These are phyloP conservation scores for Erodium texanum DNA, from an alignment of 441 rosid genomes.

Conservation along the genomic window DNA sequence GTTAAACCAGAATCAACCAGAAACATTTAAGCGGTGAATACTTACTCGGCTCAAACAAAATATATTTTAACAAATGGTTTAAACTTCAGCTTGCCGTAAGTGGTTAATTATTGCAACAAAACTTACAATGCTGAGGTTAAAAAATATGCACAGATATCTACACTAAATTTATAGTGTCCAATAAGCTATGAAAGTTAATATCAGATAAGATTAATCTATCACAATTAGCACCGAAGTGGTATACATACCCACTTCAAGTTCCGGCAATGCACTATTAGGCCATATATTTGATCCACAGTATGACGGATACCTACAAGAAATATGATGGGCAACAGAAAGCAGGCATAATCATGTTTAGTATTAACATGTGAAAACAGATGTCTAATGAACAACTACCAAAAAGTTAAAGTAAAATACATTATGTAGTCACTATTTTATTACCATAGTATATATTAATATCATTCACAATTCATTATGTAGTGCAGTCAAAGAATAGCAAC, in stretches of 20 bases:
- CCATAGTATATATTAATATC: too few species aligned
- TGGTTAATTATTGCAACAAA: not conserved
- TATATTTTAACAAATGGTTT: not conserved
- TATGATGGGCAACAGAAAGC: conserved; percentile 11
- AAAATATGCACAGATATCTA: not conserved
- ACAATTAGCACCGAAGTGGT: not conserved
- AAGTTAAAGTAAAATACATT: too few species aligned
- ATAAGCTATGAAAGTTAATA: not conserved
- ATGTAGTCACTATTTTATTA: too few species aligned
- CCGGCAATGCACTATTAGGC: conserved; percentile 65
- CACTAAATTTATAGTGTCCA: not conserved
- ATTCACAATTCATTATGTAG: too few species aligned
- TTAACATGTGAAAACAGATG: not conserved
- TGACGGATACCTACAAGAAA: conserved; percentile 66
- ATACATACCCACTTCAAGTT: conserved; percentile 68
- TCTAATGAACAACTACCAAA: too few species aligned
- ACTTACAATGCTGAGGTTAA: not conserved
- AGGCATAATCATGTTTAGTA: conserved; percentile 2
- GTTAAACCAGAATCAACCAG: not conserved
- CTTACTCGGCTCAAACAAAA: not conserved
- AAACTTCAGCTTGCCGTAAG: not conserved
- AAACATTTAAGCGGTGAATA: not conserved
- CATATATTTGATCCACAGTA: conserved; percentile 91
- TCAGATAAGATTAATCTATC: not conserved
- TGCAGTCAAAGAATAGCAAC: not conserved